These are phyloP conservation scores for Tolypocladium cylindrosporum DNA, from an alignment of 2,329 filamentous ascomycete species.

Conservation along the genomic window DNA sequence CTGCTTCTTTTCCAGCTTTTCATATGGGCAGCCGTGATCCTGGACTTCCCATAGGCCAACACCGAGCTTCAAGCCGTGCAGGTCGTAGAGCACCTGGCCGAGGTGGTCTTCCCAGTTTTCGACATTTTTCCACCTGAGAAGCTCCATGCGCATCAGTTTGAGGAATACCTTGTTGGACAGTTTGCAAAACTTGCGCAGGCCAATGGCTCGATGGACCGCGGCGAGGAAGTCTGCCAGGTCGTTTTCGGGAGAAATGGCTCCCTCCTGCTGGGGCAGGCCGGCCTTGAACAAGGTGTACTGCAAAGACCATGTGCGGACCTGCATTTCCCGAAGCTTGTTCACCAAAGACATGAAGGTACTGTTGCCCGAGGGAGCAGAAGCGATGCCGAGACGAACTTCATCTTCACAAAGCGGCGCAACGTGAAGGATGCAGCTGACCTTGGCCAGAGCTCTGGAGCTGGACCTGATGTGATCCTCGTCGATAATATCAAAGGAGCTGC, in stretches of 20 bases:
- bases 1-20: constrained; percentile 70
- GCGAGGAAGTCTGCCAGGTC: constrained; percentile 73
- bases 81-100: constrained; percentile 72
- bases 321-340: constrained; percentile 73
- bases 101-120: constrained; percentile 82
- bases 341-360: constrained; percentile 42
- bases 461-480: constrained; percentile 68
- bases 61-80: constrained; percentile 71
- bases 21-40: constrained; percentile 71
- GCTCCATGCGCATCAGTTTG: constrained; percentile 77
- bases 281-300: constrained; percentile 74
- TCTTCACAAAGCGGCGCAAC: constrained; percentile 77
- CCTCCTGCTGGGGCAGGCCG: constrained; percentile 56
- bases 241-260: constrained; percentile 57
- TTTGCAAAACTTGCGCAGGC: constrained; percentile 77
- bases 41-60: constrained; percentile 54
- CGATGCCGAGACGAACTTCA: constrained; percentile 68
- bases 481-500: constrained; percentile 69
- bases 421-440: constrained; percentile 66
- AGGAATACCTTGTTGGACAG: constrained; percentile 79
- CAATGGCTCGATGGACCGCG: constrained; percentile 73
- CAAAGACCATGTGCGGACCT: constrained; percentile 79
- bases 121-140: constrained; percentile 64
- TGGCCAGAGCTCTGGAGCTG: constrained; percentile 62
- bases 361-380: constrained; percentile 47